These are phyloP conservation scores for Tremella fuciformis DNA, from an alignment of 768 basidiomycete species.

Conservation along the genomic window DNA sequence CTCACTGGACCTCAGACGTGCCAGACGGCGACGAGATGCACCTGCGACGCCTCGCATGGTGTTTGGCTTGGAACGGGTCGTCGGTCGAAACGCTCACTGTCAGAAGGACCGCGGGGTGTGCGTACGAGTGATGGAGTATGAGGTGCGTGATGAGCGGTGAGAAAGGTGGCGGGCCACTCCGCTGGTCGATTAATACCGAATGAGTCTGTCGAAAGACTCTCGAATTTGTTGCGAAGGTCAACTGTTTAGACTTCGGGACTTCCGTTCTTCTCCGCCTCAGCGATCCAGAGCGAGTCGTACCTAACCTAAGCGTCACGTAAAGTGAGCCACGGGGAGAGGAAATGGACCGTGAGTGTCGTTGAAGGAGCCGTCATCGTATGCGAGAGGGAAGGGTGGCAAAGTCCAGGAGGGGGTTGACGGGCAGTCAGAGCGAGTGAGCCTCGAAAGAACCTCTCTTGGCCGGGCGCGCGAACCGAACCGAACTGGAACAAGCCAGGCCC, in stretches of 20 bases:
- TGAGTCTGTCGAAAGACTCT: constrained; percentile 3
- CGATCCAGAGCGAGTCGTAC: constrained; percentile 7
- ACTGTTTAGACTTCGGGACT: background rate
- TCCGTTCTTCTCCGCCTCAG: background rate
- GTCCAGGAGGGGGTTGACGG: too few relatives aligned
- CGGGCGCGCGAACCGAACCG: constrained; percentile 1
- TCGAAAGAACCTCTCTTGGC: too few relatives aligned
- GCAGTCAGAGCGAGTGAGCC: too few relatives aligned
- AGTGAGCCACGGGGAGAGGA: constrained; percentile 1
- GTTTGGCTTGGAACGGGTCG: background rate
- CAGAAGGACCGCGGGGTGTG: background rate
- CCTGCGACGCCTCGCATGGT: background rate
- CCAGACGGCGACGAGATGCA: too few relatives aligned
- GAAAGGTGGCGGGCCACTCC: too few relatives aligned
- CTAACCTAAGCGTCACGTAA: background rate
- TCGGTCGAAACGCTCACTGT: constrained; percentile 1
- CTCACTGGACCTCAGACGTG: too few relatives aligned
- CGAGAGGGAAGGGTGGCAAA: too few relatives aligned
- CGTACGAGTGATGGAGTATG: background rate
- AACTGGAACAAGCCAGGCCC: constrained; percentile 3
- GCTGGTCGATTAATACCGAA: too few relatives aligned
- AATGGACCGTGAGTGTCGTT: constrained; percentile 2
- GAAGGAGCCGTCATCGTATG: too few relatives aligned
- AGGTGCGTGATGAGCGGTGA: background rate
- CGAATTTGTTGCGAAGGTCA: background rate